Conservation (phyloP, 805 yeast genomes). For the Starmerella bacillaris region DNA sequence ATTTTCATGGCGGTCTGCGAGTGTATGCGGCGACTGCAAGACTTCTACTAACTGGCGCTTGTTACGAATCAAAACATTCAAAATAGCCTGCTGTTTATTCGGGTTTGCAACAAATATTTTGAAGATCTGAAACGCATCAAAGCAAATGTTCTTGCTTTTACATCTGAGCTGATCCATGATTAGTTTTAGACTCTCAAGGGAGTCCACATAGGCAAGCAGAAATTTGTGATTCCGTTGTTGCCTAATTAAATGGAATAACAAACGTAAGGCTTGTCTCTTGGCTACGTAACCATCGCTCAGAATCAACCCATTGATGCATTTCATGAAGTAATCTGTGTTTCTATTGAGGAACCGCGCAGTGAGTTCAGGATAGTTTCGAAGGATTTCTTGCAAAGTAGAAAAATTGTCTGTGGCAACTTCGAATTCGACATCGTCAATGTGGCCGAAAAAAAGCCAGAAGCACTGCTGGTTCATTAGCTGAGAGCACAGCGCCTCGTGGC, state of each 20-base stretch:
- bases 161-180: constrained; percentile 77
- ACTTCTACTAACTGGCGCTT: constrained; percentile 57
- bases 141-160: constrained; percentile 71
- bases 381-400: constrained; percentile 50
- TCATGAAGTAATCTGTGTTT: constrained; percentile 42
- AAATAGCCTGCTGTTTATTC: constrained; percentile 57
- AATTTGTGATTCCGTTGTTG: constrained; percentile 52
- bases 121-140: constrained; percentile 83
- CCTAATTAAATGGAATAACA: constrained; percentile 54
- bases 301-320: constrained; percentile 48
- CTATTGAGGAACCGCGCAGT: constrained; percentile 50
- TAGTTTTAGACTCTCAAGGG: constrained; percentile 65
- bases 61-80: constrained; percentile 70
- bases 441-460: constrained; percentile 71
- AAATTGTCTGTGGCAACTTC: constrained; percentile 85
- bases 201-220: constrained; percentile 61
- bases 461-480: constrained; percentile 39
- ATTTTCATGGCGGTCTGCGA: constrained; percentile 43
- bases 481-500: constrained; percentile 50
- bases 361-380: constrained; percentile 49
- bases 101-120: constrained; percentile 96
- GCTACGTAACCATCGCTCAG: constrained; percentile 74
- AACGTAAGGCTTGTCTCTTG: constrained; percentile 67
- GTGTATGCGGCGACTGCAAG: constrained; percentile 37
- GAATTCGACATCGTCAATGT: constrained; percentile 58